Base-by-base conservation (phyloP, 108 stramenopile genomes). In the Bacterosira constricta region DNA sequence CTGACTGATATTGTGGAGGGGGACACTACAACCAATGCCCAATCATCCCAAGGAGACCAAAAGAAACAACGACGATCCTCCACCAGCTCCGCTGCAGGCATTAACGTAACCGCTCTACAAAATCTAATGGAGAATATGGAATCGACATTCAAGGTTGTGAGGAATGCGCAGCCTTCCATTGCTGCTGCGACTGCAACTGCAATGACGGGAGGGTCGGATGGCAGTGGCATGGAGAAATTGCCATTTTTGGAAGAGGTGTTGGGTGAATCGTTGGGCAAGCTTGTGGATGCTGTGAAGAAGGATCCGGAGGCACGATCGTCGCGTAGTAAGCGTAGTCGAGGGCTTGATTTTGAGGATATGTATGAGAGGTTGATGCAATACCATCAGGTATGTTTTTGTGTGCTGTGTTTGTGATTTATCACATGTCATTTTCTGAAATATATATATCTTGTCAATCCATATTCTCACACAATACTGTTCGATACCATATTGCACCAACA, bases 331-430 rank as follows among this genome's bases (percentile, higher is more conserved):
- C 55, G 55, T 25, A 41, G 58, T 25, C 26, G 21, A 3, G 58
- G 58, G 21, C 39, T 68, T 17, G 66, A 68, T 53, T 68, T 68
- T 32, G 54, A 68, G 23, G 66, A 54, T 30, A 54, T 68, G 54
- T 68, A 41, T 23, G 37, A 49, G 4, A 34, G 66, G 9, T 29
- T 68, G 34, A n/a, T 56, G 29, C 21, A 34, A 15, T 68, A 42
- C 49, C 34, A 45, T 8, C 35, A 30, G 51, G 51, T 52, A 29
- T 8, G 46, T 27, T 27, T 27, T 52, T 27, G 8, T 30, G n/a
- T n/a, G n/a, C n/a, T n/a, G n/a, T n/a, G n/a, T n/a, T n/a, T n/a
- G n/a, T n/a, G n/a, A n/a, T n/a, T n/a, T n/a, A n/a, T n/a, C n/a
- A n/a, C n/a, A n/a, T n/a, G n/a, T n/a, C n/a, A n/a, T n/a, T n/a